phyloP scores from a whole-genome alignment of 768 basidiomycete genomes.

The Candolleomyces aberdarensis region DNA sequence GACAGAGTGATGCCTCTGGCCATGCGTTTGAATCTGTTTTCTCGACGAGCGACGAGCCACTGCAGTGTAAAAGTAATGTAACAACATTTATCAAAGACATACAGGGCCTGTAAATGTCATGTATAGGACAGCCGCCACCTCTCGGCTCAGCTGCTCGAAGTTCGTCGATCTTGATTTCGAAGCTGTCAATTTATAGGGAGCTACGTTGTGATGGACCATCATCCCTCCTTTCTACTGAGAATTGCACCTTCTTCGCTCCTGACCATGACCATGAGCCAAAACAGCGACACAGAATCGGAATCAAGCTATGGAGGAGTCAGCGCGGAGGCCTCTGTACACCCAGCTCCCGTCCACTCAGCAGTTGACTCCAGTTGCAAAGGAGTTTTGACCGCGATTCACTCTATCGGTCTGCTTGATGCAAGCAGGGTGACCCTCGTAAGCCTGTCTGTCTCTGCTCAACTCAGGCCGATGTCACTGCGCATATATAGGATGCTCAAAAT shows the following conservation, averaged over 20 bases:
- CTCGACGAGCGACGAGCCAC: slow-evolving; percentile 47
- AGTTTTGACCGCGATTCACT: not conserved
- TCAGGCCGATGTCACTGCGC: too few species aligned
- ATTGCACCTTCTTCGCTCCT: not conserved
- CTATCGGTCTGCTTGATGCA: not conserved
- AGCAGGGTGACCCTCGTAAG: not conserved
- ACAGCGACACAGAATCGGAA: slow-evolving; percentile 56
- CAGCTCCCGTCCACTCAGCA: too few species aligned
- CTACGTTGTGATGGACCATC: not conserved
- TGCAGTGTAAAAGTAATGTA: slow-evolving; percentile 56
- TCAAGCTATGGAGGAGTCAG: slow-evolving; percentile 3
- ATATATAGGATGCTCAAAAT: too few species aligned
- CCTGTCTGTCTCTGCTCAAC: not conserved
- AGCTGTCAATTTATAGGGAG: not conserved
- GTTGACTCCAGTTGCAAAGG: not conserved
- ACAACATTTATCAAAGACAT: slow-evolving; percentile 58
- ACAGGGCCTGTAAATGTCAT: slow-evolving; percentile 39
- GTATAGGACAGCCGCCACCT: not conserved
- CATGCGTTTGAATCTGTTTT: slow-evolving; percentile 60
- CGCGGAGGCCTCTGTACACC: not conserved
- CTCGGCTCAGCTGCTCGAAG: not conserved
- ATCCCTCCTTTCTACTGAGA: not conserved
- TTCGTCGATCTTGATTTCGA: not conserved
- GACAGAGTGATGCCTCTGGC: slow-evolving; percentile 56
- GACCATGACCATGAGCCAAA: slow-evolving; percentile 12